Conservation (phyloP, 768 basidiomycete genomes). For the Russula emetica region DNA sequence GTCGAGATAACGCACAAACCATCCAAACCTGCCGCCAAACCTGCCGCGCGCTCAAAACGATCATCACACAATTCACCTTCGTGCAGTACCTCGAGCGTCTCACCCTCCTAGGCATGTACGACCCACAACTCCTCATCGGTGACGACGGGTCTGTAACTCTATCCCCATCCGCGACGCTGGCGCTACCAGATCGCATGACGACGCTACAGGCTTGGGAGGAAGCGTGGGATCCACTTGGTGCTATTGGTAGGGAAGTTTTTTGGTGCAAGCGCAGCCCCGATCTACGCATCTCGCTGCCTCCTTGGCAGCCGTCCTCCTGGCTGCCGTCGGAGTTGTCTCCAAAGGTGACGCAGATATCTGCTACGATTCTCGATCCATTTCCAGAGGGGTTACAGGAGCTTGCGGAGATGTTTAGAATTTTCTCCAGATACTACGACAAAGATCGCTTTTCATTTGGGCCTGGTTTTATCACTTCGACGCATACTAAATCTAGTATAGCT, state of each 20-base stretch:
- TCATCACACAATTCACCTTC: not conserved
- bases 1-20: not conserved
- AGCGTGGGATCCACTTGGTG: not conserved
- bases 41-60: not conserved
- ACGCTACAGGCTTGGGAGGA: not conserved
- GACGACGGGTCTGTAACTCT: too few relatives aligned
- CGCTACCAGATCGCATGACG: not conserved
- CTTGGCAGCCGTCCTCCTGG: too few relatives aligned
- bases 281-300: not conserved
- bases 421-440: not conserved
- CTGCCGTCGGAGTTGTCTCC: too few relatives aligned
- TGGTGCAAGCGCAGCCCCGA: not conserved
- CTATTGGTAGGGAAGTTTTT: not conserved
- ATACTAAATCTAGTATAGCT: not conserved
- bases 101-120: slow-evolving; percentile 1
- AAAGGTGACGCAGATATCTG: not conserved
- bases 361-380: not conserved
- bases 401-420: too few relatives aligned
- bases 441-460: not conserved
- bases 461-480: not conserved
- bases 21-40: not conserved
- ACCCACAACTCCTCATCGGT: not conserved
- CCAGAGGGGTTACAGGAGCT: too few relatives aligned
- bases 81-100: not conserved
- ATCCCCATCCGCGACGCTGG: not conserved